Conservation (phyloP, 2,329 filamentous ascomycete genomes). For the Shiraia sp. region DNA sequence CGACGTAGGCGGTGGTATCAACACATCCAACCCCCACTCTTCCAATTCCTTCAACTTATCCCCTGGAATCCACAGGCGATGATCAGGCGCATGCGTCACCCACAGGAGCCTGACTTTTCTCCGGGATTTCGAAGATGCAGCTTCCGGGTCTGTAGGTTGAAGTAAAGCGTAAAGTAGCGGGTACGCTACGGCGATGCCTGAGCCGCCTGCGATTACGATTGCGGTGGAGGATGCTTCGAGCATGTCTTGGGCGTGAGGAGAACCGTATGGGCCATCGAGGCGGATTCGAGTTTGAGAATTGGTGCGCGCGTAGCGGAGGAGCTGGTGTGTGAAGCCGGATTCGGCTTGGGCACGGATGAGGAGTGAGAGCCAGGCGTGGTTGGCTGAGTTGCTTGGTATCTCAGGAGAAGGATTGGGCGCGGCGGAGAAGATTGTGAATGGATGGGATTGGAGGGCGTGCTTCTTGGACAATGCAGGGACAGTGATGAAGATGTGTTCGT, state of each 20-base stretch:
- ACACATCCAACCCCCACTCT: constrained; percentile 55
- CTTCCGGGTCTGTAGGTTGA: constrained; percentile 22
- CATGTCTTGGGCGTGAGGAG: constrained; percentile 58
- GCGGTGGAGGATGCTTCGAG: constrained; percentile 56
- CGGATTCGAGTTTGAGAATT: constrained; percentile 53
- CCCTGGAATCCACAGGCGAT: constrained; percentile 59
- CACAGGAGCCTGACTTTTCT: constrained; percentile 58
- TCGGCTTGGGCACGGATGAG: constrained; percentile 60
- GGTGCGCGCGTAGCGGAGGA: constrained; percentile 56
- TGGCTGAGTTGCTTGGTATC: constrained; percentile 15
- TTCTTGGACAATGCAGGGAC: constrained; percentile 58
- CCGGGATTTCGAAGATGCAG: neutral
- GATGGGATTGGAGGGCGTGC: constrained; percentile 64
- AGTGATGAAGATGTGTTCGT: constrained; percentile 67
- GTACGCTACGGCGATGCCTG: constrained; percentile 67
- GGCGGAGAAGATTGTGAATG: constrained; percentile 68
- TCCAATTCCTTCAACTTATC: constrained; percentile 56
- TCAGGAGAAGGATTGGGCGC: constrained; percentile 58
- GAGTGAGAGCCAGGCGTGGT: constrained; percentile 59
- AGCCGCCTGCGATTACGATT: constrained; percentile 65
- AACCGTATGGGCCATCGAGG: constrained; percentile 69
- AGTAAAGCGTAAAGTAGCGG: constrained; percentile 61
- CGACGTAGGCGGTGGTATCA: constrained; percentile 59
- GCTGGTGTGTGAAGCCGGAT: constrained; percentile 60
- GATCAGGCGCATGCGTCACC: constrained; percentile 59